A percentile compares a stretch with the other conserved stretches of the same genome.
Evolutionary conservation across 2,329 filamentous ascomycete species (phyloP).

Genomic region (Curvularia lunata): DNA sequence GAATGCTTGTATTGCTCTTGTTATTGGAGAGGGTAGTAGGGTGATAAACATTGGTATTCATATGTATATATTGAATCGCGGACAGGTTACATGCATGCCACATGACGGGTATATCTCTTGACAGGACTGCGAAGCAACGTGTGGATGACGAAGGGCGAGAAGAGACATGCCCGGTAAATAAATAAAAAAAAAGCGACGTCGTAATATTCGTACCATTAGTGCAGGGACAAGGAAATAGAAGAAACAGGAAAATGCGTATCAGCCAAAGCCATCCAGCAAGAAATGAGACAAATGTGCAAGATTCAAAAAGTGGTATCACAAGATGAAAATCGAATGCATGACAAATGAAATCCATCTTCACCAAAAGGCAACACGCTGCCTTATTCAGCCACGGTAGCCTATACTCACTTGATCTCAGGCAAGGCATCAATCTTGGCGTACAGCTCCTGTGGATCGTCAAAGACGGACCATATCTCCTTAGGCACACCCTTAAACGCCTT

Average conservation of each 20-base stretch:
- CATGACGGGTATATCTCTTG: background rate
- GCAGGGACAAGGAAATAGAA: background rate
- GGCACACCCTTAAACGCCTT: slow-evolving; percentile 81
- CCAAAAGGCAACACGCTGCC: background rate
- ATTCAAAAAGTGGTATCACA: slow-evolving; percentile 3
- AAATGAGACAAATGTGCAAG: background rate
- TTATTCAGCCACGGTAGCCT: background rate
- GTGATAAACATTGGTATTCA: background rate
- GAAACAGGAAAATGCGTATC: background rate
- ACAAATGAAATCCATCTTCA: background rate
- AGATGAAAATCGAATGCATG: background rate
- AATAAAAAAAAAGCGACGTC: background rate
- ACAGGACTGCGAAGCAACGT: background rate
- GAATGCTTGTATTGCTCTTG: background rate
- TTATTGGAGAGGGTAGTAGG: background rate
- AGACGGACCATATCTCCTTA: slow-evolving; percentile 76
- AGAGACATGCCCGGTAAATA: background rate
- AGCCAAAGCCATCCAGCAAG: background rate
- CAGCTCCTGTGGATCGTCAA: slow-evolving; percentile 75
- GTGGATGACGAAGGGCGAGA: background rate
- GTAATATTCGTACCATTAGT: background rate
- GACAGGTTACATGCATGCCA: background rate
- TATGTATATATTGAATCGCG: background rate
- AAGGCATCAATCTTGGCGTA: slow-evolving; percentile 49
- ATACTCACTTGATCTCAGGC: slow-evolving; percentile 24